Evolutionary conservation across 2,329 filamentous ascomycete genomes (phyloP).

Genomic region (Huntiella moniliformis): DNA sequence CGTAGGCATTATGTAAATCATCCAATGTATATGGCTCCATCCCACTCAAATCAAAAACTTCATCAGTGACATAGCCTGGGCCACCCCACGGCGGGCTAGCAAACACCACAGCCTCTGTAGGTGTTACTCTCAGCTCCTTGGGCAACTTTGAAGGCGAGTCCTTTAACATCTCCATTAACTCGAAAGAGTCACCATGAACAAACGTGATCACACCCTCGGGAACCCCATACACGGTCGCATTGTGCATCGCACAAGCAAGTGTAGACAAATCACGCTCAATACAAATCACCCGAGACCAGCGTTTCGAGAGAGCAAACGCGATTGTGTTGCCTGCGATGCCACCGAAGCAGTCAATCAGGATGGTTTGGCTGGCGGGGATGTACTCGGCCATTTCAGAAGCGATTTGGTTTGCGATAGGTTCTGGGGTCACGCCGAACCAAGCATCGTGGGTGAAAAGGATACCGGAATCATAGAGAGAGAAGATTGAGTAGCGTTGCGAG

Average conservation of each 20-base stretch:
- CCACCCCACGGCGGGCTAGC: slow-evolving; percentile 44
- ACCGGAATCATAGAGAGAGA: slow-evolving; percentile 70
- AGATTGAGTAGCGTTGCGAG: slow-evolving; percentile 73
- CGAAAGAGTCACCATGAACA: slow-evolving; percentile 72
- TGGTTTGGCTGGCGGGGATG: slow-evolving; percentile 34
- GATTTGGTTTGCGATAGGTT: slow-evolving; percentile 69
- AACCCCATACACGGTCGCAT: slow-evolving; percentile 72
- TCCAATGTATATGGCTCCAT: slow-evolving; percentile 76
- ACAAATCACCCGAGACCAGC: slow-evolving; percentile 70
- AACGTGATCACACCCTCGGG: slow-evolving; percentile 55
- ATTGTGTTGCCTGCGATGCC: slow-evolving; percentile 89
- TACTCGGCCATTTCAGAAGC: slow-evolving; percentile 46
- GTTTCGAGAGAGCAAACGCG: slow-evolving; percentile 66
- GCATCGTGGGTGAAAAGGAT: slow-evolving; percentile 82
- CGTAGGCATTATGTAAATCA: slow-evolving; percentile 44
- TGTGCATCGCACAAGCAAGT: slow-evolving; percentile 79
- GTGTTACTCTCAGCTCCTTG: slow-evolving; percentile 23
- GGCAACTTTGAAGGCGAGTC: slow-evolving; percentile 19
- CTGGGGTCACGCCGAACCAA: slow-evolving; percentile 94
- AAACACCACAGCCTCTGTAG: slow-evolving; percentile 29
- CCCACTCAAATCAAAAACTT: slow-evolving; percentile 62
- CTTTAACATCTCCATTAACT: slow-evolving; percentile 16
- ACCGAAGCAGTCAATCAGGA: slow-evolving; percentile 74
- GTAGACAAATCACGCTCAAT: slow-evolving; percentile 70
- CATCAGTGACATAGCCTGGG: slow-evolving; percentile 33